Conservation (phyloP, 306 rosid species). For the Begonia fuchsioides region DNA sequence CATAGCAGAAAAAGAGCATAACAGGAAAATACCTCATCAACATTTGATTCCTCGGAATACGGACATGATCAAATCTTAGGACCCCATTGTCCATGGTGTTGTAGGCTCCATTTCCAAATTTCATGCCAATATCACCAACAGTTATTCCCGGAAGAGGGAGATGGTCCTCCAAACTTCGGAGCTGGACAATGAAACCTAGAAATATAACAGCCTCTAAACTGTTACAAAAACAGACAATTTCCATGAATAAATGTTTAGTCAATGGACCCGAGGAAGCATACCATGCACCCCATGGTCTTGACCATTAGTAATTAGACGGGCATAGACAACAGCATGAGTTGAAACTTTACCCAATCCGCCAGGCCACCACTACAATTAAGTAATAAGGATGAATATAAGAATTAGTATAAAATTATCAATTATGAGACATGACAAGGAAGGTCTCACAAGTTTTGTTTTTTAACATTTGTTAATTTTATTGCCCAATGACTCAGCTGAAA, state of each 20-base stretch:
- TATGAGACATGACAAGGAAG: too few species aligned
- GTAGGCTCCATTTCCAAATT: constrained; percentile 86
- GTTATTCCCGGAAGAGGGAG: constrained; percentile 76
- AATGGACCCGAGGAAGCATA: constrained; percentile 13
- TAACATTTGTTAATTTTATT: too few species aligned
- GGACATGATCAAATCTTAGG: constrained; percentile 56
- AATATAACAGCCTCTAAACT: neutral
- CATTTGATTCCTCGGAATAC: constrained; percentile 90
- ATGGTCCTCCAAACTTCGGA: constrained; percentile 92
- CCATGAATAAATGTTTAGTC: constrained; percentile 4
- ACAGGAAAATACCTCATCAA: constrained; percentile 55
- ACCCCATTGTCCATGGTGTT: constrained; percentile 95
- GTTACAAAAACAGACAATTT: too few species aligned
- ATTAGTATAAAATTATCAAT: neutral
- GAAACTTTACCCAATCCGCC: constrained; percentile 94
- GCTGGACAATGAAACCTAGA: constrained; percentile 88
- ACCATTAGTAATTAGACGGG: constrained; percentile 68
- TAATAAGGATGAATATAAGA: constrained; percentile 11
- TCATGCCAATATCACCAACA: constrained; percentile 84
- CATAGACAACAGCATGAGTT: constrained; percentile 74
- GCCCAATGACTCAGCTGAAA: too few species aligned
- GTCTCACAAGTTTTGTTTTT: too few species aligned
- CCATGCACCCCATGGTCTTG: constrained; percentile 76
- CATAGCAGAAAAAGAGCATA: neutral
- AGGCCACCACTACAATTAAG: constrained; percentile 91